Evolutionary conservation across 2,329 filamentous ascomycete genomes (phyloP).

Genomic region (Arthrobotrys musiformis): DNA sequence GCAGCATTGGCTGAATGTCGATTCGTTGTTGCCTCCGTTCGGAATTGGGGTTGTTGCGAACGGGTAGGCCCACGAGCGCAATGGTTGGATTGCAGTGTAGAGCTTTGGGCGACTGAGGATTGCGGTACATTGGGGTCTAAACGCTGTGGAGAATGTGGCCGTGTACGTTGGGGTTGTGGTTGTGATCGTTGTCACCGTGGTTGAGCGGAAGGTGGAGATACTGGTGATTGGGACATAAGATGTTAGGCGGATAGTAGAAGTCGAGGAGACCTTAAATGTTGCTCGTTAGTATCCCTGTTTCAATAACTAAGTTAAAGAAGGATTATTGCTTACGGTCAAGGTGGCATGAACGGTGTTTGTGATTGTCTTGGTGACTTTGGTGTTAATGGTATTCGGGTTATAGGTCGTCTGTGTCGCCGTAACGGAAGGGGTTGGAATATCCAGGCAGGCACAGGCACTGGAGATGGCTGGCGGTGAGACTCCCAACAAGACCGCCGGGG

Average conservation of each 20-base stretch:
- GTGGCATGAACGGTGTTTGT: constrained; percentile 26
- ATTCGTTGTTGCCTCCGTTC: background rate
- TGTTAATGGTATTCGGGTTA: constrained; percentile 20
- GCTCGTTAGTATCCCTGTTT: background rate
- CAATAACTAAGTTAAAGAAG: too few species aligned
- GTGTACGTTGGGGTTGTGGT: constrained; percentile 20
- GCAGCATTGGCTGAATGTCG: constrained; percentile 23
- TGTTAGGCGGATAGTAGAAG: constrained; percentile 9
- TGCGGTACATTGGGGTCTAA: constrained; percentile 29
- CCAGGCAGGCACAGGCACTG: constrained; percentile 23
- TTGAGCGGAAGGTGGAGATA: background rate
- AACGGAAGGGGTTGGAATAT: constrained; percentile 1
- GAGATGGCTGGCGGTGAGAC: background rate
- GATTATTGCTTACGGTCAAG: constrained; percentile 3
- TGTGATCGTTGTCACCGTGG: background rate
- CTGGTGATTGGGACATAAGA: constrained; percentile 25
- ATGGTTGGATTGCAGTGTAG: background rate
- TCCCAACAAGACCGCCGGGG: background rate
- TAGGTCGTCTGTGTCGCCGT: constrained; percentile 7
- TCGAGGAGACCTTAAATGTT: constrained; percentile 10
- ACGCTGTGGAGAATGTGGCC: background rate
- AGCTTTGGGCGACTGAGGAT: constrained; percentile 8
- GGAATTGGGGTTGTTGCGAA: constrained; percentile 16
- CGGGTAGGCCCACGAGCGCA: constrained; percentile 3
- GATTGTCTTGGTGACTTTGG: constrained; percentile 15